Conservation (phyloP, 768 basidiomycete species). For the Suillus spraguei region DNA sequence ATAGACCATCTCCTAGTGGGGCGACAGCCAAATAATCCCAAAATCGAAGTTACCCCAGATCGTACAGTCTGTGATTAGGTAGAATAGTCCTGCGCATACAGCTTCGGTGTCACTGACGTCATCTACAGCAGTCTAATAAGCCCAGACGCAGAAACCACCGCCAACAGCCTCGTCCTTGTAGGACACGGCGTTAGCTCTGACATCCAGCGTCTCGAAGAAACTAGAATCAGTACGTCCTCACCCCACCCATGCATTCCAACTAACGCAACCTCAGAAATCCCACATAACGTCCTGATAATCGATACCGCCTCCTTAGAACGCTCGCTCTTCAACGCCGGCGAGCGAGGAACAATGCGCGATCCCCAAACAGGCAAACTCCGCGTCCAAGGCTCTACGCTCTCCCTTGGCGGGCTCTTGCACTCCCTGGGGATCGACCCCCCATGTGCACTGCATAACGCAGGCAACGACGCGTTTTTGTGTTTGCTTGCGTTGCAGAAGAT, state of each 20-base stretch:
- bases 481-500: slow-evolving; percentile 72
- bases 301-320: slow-evolving; percentile 70
- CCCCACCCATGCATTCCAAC: background rate
- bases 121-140: slow-evolving; percentile 63
- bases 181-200: slow-evolving; percentile 60
- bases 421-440: slow-evolving; percentile 47
- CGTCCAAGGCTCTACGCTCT: slow-evolving; percentile 53
- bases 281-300: slow-evolving; percentile 69
- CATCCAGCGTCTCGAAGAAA: slow-evolving; percentile 68
- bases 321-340: slow-evolving; percentile 57
- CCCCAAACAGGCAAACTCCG: slow-evolving; percentile 58
- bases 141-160: slow-evolving; percentile 72
- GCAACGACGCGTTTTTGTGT: slow-evolving; percentile 75
- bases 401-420: slow-evolving; percentile 62
- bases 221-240: slow-evolving; percentile 70
- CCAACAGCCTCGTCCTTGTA: slow-evolving; percentile 74
- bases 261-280: slow-evolving; percentile 52
- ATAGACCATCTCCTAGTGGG: slow-evolving; percentile 53
- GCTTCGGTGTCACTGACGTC: background rate
- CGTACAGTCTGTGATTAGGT: slow-evolving; percentile 76
- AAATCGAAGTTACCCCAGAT: slow-evolving; percentile 73
- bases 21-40: slow-evolving; percentile 69
- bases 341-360: slow-evolving; percentile 63
- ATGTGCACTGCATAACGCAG: slow-evolving; percentile 68
- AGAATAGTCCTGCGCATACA: slow-evolving; percentile 18